Evolutionary conservation across 352 stramenopile species (phyloP).

Genomic region (Phytophthora kernoviae): DNA sequence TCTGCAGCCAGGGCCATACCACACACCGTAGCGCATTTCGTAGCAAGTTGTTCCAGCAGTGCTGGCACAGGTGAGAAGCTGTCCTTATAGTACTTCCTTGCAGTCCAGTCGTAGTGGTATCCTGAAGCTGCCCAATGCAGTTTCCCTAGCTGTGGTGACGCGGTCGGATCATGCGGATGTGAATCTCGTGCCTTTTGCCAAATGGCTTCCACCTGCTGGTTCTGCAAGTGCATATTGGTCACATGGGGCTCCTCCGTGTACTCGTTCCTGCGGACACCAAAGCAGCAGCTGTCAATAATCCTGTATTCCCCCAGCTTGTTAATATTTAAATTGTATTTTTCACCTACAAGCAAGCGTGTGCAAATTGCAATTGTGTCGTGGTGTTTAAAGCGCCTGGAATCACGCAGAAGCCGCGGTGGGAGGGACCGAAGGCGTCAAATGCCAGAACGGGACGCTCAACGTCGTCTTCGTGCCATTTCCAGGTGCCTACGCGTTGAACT

Average conservation of each 20-base stretch:
- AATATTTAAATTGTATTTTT: neutral
- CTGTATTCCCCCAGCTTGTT: too few species aligned
- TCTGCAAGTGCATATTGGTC: conserved; percentile 80
- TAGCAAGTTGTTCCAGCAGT: conserved; percentile 47
- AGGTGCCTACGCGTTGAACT: conserved; percentile 45
- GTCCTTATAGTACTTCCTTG: conserved; percentile 65
- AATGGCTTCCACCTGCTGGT: conserved; percentile 50
- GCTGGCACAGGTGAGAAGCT: conserved; percentile 57
- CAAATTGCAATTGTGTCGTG: conserved; percentile 56
- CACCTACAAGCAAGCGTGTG: conserved; percentile 63
- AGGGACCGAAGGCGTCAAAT: conserved; percentile 49
- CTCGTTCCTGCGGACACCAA: conserved; percentile 47
- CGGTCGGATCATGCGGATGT: conserved; percentile 43
- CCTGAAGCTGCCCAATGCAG: conserved; percentile 74
- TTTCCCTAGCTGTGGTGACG: conserved; percentile 53
- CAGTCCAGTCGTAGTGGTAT: conserved; percentile 87
- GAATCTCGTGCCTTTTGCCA: conserved; percentile 53
- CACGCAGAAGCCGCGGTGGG: conserved; percentile 69
- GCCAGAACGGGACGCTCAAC: conserved; percentile 48
- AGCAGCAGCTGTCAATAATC: conserved; percentile 15
- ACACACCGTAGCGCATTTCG: conserved; percentile 51
- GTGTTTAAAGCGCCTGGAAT: conserved; percentile 63
- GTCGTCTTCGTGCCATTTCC: conserved; percentile 26
- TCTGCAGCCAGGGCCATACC: conserved; percentile 59
- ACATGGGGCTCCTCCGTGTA: conserved; percentile 73